A percentile compares a stretch with the other conserved stretches of the same genome.
These are phyloP conservation scores for Linnemannia schmuckeri DNA, from an alignment of 192 early-diverging fungal genomes.

Conservation along the genomic window DNA sequence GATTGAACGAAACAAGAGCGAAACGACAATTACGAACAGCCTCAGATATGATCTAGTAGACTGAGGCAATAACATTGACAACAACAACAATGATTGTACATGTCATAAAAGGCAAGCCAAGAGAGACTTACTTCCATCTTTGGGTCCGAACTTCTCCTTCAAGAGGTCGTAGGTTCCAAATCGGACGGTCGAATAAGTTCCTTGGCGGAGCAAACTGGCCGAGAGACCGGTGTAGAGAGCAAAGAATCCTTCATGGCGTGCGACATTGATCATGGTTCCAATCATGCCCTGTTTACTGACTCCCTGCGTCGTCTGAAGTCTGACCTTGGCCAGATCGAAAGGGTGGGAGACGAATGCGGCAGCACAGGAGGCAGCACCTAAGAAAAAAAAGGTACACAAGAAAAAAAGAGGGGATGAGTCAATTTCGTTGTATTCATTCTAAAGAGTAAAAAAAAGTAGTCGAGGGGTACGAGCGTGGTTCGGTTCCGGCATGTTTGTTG, in stretches of 20 bases:
- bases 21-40: not conserved
- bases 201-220: conserved; percentile 80
- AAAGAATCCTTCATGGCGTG: conserved; percentile 75
- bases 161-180: conserved; percentile 82
- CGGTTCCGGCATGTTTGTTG: not conserved
- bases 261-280: conserved; percentile 77
- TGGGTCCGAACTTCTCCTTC: conserved; percentile 66
- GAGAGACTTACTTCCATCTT: conserved; percentile 60
- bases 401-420: not conserved
- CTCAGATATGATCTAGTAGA: not conserved
- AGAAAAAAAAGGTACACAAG: conserved; percentile 33
- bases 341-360: conserved; percentile 81
- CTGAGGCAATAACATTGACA: not conserved
- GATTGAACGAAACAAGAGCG: not conserved
- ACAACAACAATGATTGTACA: not conserved
- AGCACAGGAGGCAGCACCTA: conserved; percentile 67
- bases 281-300: conserved; percentile 70
- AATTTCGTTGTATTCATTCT: not conserved
- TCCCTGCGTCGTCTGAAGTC: conserved; percentile 88
- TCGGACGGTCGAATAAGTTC: conserved; percentile 85
- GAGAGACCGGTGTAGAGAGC: conserved; percentile 80
- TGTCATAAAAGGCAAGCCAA: not conserved
- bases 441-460: conserved; percentile 1
- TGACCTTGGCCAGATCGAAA: conserved; percentile 91
- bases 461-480: conserved; percentile 3